These are phyloP conservation scores for Ophiostoma himal-ulmi DNA, from an alignment of 2,329 filamentous ascomycete genomes.

Conservation along the genomic window DNA sequence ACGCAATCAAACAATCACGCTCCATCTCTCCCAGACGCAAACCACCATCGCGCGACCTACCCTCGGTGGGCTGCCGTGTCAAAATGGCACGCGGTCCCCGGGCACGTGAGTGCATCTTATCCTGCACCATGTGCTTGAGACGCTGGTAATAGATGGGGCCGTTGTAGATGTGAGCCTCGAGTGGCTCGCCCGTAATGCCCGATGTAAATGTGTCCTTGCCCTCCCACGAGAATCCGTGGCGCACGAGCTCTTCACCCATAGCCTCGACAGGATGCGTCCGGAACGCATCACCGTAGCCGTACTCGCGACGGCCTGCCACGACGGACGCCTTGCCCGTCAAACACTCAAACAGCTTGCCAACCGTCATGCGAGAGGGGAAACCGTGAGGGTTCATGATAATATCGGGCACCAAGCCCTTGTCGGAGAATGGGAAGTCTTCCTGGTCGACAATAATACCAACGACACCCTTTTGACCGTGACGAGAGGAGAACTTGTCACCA, in stretches of 20 bases:
- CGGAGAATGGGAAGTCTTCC: constrained; percentile 93
- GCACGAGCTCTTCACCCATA: constrained; percentile 78
- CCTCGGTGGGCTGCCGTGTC: constrained; percentile 92
- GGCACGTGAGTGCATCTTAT: constrained; percentile 97
- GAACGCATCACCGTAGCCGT: constrained; percentile 77
- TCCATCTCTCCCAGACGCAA: constrained; percentile 97
- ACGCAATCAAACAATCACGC: constrained; percentile 94
- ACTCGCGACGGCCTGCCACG: constrained; percentile 75
- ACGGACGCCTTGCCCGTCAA: constrained; percentile 91
- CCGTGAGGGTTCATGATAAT: constrained; percentile 99
- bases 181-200: constrained; percentile 86
- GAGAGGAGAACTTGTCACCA: constrained; percentile 97
- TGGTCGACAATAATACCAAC: constrained; percentile 95
- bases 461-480: constrained; percentile 97
- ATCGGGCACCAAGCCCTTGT: constrained; percentile 84
- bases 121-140: constrained; percentile 99
- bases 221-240: constrained; percentile 89
- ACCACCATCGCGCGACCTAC: constrained; percentile 85
- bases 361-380: constrained; percentile 99
- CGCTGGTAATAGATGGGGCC: constrained; percentile 99
- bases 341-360: constrained; percentile 94
- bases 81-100: constrained; percentile 86
- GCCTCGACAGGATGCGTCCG: constrained; percentile 77
- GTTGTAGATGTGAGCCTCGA: constrained; percentile 96
- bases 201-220: constrained; percentile 96